These are phyloP conservation scores for Picea mariana DNA, from an alignment of 83 land plant genomes.

Conservation along the genomic window DNA sequence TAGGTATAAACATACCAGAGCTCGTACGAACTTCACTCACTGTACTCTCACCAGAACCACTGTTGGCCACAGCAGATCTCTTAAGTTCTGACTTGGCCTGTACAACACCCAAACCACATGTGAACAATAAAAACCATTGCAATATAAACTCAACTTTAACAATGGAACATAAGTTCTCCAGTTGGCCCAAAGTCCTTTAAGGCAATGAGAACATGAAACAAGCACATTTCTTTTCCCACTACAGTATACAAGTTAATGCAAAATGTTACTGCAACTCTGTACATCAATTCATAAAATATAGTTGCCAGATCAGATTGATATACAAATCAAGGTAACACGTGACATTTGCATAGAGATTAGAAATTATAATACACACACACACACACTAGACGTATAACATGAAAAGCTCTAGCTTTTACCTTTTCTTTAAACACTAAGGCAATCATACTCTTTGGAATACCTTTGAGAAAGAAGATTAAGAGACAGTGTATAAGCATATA, in stretches of 20 bases:
- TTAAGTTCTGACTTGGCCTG: slow-evolving; percentile 76
- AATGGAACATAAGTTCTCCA: background rate
- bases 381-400: background rate
- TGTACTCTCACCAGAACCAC: slow-evolving; percentile 71
- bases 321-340: background rate
- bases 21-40: slow-evolving; percentile 85
- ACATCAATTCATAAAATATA: background rate
- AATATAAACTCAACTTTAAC: background rate
- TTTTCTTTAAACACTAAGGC: slow-evolving; percentile 2
- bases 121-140: background rate
- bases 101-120: background rate
- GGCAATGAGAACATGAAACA: background rate
- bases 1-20: slow-evolving; percentile 81
- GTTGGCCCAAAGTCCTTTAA: background rate
- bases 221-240: background rate
- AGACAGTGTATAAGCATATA: background rate
- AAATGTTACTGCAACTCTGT: background rate
- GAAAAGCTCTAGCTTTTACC: background rate
- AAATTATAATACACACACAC: background rate
- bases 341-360: background rate
- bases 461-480: background rate
- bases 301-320: background rate
- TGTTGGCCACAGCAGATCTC: slow-evolving; percentile 85
- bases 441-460: slow-evolving; percentile 1
- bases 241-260: background rate